These are phyloP conservation scores for Penicillium sp. DNA, from an alignment of 2,329 filamentous ascomycete genomes.

Conservation along the genomic window DNA sequence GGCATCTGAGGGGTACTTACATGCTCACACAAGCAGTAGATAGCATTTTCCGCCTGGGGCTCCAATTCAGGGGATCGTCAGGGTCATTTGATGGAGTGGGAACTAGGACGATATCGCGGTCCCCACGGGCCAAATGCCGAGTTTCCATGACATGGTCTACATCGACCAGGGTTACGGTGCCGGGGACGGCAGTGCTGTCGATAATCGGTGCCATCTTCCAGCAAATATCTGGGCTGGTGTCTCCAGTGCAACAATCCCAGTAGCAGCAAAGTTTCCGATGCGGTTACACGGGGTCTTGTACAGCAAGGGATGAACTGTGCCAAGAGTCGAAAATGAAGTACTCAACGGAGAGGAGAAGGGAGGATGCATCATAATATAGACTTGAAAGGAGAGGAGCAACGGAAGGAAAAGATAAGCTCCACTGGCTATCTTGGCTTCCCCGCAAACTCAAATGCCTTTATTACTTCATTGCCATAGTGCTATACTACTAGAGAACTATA, in stretches of 20 bases:
- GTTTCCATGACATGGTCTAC: slow-evolving; percentile 36
- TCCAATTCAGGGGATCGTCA: slow-evolving; percentile 52
- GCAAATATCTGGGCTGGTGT: too few species aligned
- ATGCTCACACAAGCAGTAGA: slow-evolving; percentile 47
- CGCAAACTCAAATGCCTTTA: not conserved
- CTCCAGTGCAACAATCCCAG: too few species aligned
- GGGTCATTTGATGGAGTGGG: slow-evolving; percentile 49
- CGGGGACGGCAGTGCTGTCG: slow-evolving; percentile 39
- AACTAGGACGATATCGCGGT: slow-evolving; percentile 45
- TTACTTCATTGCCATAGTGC: too few species aligned
- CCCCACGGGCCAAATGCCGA: slow-evolving; percentile 31
- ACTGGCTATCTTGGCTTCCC: not conserved
- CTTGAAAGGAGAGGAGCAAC: not conserved
- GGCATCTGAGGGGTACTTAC: slow-evolving; percentile 21
- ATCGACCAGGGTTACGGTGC: slow-evolving; percentile 50
- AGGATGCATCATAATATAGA: not conserved
- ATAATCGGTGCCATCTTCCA: slow-evolving; percentile 27
- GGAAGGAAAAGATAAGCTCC: not conserved
- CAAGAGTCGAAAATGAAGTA: too few species aligned
- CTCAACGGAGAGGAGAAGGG: too few species aligned
- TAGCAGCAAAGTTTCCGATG: too few species aligned
- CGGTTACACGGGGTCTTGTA: too few species aligned
- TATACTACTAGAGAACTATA: too few species aligned
- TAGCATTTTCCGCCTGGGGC: slow-evolving; percentile 44
- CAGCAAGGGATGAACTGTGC: too few species aligned